Base-by-base conservation (phyloP, 148 eudicot genomes). In the Nepenthes gracilis region DNA sequence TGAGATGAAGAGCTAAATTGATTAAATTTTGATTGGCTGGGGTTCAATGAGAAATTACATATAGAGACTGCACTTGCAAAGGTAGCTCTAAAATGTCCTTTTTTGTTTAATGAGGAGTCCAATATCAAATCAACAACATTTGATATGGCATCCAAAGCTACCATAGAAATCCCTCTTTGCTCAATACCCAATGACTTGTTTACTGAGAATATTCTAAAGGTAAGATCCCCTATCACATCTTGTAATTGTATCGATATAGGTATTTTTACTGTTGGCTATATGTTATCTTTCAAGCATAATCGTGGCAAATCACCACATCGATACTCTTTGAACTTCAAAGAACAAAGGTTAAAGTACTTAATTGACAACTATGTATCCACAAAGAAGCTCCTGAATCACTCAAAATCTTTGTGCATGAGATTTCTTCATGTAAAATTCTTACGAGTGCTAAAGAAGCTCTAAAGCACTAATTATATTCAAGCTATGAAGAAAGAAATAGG, bases 291-390 rank as follows among this genome's bases (percentile, higher is more conserved):
- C 51, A 43, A 36, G 37, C 36, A 45, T 2, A 60, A 47, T 45
- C 34, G 53, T 8, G 60, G 60, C 43, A 57, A 57, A 14, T 13
- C 60, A 2, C 60, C 60, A 35, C 2, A 35, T 12, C 2, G 63
- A 43, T 43, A 60, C 63, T 60, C 53, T 2, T 53, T 9, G 32
- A 40, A 47, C 6, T 2, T 32, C 6, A 36, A 43, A 6, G 53
- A n/a, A 33, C 38, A 32, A 45, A 60, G 13, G 12, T 45, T 53
- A 6, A 43, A 45, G 36, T 60, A 60, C 35, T 53, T 43, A 12
- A 47, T 60, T 2, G 35, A 36, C 11, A 60, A 60, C 12, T 60
- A 60, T 60, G 53, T 60, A 3, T 43, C 52, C 13, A 60, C 63
- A 10, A 7, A 45, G n/a, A 33, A n/a, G 35, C 8, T 60, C 2